A percentile compares a stretch with the other conserved stretches of the same genome.
phyloP scores from a whole-genome alignment of 768 basidiomycete species.

The Mycena galericulata region DNA sequence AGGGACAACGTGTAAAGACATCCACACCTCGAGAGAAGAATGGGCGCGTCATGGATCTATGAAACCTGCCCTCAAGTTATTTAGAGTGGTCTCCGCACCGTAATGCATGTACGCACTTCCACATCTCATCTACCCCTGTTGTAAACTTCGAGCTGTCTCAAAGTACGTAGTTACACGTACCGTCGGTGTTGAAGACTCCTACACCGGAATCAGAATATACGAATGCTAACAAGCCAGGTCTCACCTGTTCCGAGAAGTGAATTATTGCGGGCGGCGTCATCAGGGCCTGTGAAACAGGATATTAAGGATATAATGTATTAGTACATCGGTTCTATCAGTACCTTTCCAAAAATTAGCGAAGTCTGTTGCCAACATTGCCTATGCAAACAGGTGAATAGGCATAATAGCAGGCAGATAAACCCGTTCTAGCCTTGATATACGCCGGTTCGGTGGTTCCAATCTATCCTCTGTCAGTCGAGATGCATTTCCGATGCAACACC shows the following conservation, averaged over 20 bases:
- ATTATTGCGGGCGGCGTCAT: neutral
- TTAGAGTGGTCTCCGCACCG: neutral
- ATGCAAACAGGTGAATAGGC: neutral
- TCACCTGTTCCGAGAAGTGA: constrained; percentile 49
- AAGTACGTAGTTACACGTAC: constrained; percentile 32
- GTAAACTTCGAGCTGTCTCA: neutral
- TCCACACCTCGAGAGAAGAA: constrained; percentile 50
- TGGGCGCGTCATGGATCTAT: constrained; percentile 57
- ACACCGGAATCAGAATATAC: neutral
- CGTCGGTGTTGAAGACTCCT: constrained; percentile 59
- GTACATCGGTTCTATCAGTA: neutral
- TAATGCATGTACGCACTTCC: constrained; percentile 51
- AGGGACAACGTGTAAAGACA: neutral
- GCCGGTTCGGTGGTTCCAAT: constrained; percentile 53
- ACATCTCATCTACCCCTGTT: constrained; percentile 49
- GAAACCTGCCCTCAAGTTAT: constrained; percentile 44
- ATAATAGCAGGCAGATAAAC: too few species aligned
- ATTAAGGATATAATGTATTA: neutral
- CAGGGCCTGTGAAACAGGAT: neutral
- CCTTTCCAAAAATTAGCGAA: constrained; percentile 33
- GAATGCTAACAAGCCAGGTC: constrained; percentile 34
- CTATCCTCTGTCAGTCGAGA: constrained; percentile 33
- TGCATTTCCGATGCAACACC: neutral
- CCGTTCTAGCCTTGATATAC: constrained; percentile 48
- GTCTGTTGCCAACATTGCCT: constrained; percentile 46